phyloP scores from a whole-genome alignment of 31 red algal species.

The Odonthalia washingtoniensis region DNA sequence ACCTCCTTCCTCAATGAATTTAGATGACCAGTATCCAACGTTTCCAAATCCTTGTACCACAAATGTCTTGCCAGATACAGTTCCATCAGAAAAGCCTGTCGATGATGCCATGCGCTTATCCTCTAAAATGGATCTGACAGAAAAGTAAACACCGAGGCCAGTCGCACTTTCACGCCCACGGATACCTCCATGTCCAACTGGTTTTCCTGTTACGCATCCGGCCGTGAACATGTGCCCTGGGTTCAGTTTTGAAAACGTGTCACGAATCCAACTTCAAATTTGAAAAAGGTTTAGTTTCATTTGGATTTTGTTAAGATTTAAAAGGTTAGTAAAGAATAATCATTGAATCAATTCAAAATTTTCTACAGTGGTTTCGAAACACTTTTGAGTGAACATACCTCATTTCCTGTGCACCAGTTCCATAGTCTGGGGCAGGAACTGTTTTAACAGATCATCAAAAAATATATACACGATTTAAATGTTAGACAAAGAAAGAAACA shows the following conservation, averaged over 20 bases:
- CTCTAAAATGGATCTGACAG: constrained; percentile 74
- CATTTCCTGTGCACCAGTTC: constrained; percentile 91
- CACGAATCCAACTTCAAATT: constrained; percentile 81
- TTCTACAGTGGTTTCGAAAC: no score
- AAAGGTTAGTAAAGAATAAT: no score
- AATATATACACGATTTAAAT: no score
- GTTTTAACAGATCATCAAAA: no score
- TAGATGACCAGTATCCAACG: constrained; percentile 92
- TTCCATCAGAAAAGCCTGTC: constrained; percentile 50
- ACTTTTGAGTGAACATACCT: constrained; percentile 70
- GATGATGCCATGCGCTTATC: constrained; percentile 54
- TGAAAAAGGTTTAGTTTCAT: no score
- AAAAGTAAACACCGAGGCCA: constrained; percentile 93
- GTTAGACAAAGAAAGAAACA: no score
- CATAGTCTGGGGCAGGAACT: constrained; percentile 99
- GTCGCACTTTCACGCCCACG: constrained; percentile 93
- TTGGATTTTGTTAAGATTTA: no score
- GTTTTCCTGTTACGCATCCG: constrained; percentile 97
- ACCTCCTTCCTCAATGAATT: constrained; percentile 78
- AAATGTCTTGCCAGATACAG: constrained; percentile 73
- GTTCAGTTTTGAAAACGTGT: constrained; percentile 91
- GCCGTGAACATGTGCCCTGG: constrained; percentile 84
- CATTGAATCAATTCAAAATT: no score
- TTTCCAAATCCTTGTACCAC: constrained; percentile 97
- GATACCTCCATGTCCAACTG: constrained; percentile 93